phyloP scores from a whole-genome alignment of 257 asterid genomes.

The Eucommia ulmoides region DNA sequence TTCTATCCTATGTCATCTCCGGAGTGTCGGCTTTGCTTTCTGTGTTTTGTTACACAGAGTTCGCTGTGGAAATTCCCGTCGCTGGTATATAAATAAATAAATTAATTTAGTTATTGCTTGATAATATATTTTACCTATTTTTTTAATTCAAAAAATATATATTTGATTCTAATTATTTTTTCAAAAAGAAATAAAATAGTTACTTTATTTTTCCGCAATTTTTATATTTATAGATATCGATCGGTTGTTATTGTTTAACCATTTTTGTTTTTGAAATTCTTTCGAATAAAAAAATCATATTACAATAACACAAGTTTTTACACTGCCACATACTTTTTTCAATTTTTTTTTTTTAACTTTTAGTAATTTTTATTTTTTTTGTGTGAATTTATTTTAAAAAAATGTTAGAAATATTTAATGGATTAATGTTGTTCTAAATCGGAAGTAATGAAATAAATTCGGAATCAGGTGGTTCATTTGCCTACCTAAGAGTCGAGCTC shows the following conservation, averaged over 20 bases:
- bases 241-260: not conserved
- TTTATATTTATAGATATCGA: too few relatives aligned
- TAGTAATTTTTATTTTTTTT: not conserved
- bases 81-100: constrained; percentile 22
- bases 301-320: too few relatives aligned
- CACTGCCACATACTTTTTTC: not conserved
- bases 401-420: not conserved
- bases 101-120: not conserved
- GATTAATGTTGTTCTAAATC: not conserved
- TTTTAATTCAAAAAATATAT: too few relatives aligned
- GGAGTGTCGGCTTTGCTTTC: constrained; percentile 53
- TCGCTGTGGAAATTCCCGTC: constrained; percentile 53
- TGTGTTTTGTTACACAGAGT: constrained; percentile 55
- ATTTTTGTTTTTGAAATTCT: too few relatives aligned
- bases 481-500: constrained; percentile 45
- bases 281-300: not conserved
- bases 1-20: constrained; percentile 41
- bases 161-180: not conserved
- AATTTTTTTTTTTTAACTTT: too few relatives aligned
- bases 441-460: too few relatives aligned
- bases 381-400: not conserved
- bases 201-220: too few relatives aligned
- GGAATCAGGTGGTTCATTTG: constrained; percentile 37
- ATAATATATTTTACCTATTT: too few relatives aligned
- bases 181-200: too few relatives aligned